A percentile compares a stretch with the other conserved stretches of the same genome.
Evolutionary conservation across 495 filamentous ascomycete genomes (phyloP).

Genomic region (Entonaema liquescens): DNA sequence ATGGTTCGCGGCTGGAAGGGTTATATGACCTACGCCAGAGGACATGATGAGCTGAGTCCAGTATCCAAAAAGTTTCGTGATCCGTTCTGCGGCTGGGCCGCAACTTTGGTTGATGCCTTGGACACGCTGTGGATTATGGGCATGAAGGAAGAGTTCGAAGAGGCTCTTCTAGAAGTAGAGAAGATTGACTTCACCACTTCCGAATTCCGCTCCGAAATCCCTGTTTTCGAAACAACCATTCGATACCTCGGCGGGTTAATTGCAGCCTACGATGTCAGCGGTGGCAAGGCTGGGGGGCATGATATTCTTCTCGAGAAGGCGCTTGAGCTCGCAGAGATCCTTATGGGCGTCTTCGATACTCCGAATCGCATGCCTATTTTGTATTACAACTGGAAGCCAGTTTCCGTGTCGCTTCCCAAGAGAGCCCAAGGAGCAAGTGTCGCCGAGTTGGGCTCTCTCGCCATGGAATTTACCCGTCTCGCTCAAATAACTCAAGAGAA

Average conservation of each 20-base stretch:
- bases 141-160: constrained; percentile 86
- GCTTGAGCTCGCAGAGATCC: constrained; percentile 82
- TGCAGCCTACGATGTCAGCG: constrained; percentile 84
- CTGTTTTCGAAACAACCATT: constrained; percentile 89
- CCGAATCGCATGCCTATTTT: constrained; percentile 94
- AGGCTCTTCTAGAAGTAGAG: constrained; percentile 77
- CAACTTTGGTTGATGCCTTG: constrained; percentile 90
- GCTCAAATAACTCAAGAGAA: constrained; percentile 87
- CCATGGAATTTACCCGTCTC: constrained; percentile 94
- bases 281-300: constrained; percentile 59
- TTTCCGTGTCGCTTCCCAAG: constrained; percentile 69
- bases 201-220: constrained; percentile 65
- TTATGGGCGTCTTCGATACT: constrained; percentile 94
- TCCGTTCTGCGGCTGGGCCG: constrained; percentile 94
- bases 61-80: constrained; percentile 68
- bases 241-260: constrained; percentile 86
- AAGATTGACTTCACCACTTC: constrained; percentile 91
- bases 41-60: constrained; percentile 84
- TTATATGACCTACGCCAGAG: constrained; percentile 84
- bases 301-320: constrained; percentile 82
- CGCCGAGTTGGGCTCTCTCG: constrained; percentile 88
- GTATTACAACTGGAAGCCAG: constrained; percentile 84
- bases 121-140: constrained; percentile 98
- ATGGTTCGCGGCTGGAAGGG: constrained; percentile 83
- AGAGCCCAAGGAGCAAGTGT: constrained; percentile 72